Conservation (phyloP, 345 rosid genomes). For the Bruguiera sexangula region DNA sequence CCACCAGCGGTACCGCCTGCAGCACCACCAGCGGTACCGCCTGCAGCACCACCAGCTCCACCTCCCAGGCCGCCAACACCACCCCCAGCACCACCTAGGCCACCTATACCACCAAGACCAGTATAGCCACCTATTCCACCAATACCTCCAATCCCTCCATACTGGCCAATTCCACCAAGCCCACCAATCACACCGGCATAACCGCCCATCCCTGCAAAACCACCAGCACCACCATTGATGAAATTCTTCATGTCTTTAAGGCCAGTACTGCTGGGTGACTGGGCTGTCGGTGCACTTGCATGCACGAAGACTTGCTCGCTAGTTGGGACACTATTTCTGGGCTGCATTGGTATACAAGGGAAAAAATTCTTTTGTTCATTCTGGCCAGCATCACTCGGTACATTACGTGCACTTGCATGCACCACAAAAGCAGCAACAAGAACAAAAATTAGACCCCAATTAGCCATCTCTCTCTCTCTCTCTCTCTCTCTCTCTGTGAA, state of each 20-base stretch:
- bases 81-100: slow-evolving; percentile 30
- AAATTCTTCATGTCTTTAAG: slow-evolving; percentile 56
- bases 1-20: slow-evolving; percentile 5
- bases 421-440: slow-evolving; percentile 23
- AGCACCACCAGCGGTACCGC: neutral
- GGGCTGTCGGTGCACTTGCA: slow-evolving; percentile 42
- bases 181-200: slow-evolving; percentile 57
- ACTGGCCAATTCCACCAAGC: slow-evolving; percentile 47
- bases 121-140: slow-evolving; percentile 53
- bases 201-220: slow-evolving; percentile 72
- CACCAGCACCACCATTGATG: slow-evolving; percentile 63
- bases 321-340: neutral
- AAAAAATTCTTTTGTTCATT: slow-evolving; percentile 10
- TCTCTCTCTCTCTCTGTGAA: neutral
- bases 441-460: slow-evolving; percentile 11
- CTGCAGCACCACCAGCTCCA: neutral
- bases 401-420: slow-evolving; percentile 40
- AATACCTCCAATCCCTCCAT: slow-evolving; percentile 49
- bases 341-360: slow-evolving; percentile 9
- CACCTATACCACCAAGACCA: slow-evolving; percentile 42
- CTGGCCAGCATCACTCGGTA: slow-evolving; percentile 18
- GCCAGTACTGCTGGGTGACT: slow-evolving; percentile 34
- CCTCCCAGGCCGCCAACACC: slow-evolving; percentile 25
- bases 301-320: slow-evolving; percentile 21
- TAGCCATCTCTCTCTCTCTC: slow-evolving; percentile 18